Base-by-base conservation (phyloP, 169 alveolate genomes). In the Cryptosporidium tyzzeri region DNA sequence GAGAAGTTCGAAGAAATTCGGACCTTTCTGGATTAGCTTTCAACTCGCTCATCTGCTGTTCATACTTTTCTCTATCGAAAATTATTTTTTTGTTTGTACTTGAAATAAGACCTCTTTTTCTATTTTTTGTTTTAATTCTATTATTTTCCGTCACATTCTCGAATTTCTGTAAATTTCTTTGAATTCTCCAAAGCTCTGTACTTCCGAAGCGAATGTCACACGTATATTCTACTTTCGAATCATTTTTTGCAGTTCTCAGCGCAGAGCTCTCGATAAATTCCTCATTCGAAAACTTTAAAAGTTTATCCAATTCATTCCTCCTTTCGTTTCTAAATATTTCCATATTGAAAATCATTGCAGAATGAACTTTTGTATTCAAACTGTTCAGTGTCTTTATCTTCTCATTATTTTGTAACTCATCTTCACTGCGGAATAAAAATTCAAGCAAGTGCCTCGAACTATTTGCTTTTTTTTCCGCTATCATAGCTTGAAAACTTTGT, bases 281-380 rank as follows among this genome's bases (percentile, higher is more conserved):
- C 18, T 73, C 86, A 29, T 39, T 29, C 4, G 35, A 50, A 10
- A 10, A 21, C 9, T 73, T 73, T 12, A 0, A 35, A 4, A 37
- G 31, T 35, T 37, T 41, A n/a, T 73, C 71, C 58, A 73, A 73
- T 8, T 73, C 71, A 14, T 73, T 73, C 21, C 26, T 53, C 59
- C 86, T 73, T 35, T 73, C 86, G 37, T 21, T 53, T 55, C 71
- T 55, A 33, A 73, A 73, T 53, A 73, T 12, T 16, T 31, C 70
- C 86, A 73, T 73, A 59, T 73, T 73, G 4, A 7, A 73, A 35
- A 55, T 16, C 31, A 73, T 73, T 16, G 86, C 86, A 23, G 86
- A 73, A 5, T 73, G 86, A 26, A 73, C 39, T 55, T 58, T 53
- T 55, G 14, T 33, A 51, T 44, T 29, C 48, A 73, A 73, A 33